Evolutionary conservation across 768 basidiomycete genomes (phyloP), one percentile per base, ranked within the genome.

Genomic region (Tephrocybe sp.): DNA sequence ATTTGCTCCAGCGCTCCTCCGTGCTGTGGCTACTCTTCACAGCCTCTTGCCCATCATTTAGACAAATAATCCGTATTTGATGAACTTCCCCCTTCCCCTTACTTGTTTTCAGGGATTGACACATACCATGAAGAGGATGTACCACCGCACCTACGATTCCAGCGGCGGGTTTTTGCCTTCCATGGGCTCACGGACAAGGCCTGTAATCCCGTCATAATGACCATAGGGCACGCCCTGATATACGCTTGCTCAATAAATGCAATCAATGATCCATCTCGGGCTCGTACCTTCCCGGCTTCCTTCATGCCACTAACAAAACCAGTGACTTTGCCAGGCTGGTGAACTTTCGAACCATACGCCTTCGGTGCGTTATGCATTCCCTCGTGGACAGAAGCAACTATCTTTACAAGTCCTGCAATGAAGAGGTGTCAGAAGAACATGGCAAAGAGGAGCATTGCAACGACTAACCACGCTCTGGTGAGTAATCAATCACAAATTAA

Each of bases 221-320:
- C 67, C 68, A 42, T 68, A 66, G 23, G 64, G 64, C 3, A 68
- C 42, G 22, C 60, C 61, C 66, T 69, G 29, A 3, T n/a, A 27
- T 10, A 13, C 21, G 23, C 11, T 21, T 15, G 27, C 11, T 37
- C 18, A 31, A 19, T n/a, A 38, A 34, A 10, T 27, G 3, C 13
- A 2, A 11, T 29, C 42, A 18, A 45, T 37, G 37, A 38, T 4
- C n/a, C 18, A 19, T 40, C 5, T 9, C 22, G 33, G 42, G 15
- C 22, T 16, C 49, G 8, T 19, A 72, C 74, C 69, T 77, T 78
- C 13, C 73, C 78, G 10, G 69, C 78, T 55, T 77, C 78, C 45
- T 65, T 70, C 6, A 80, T 52, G 0, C 78, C 78, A 53, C 66
- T 70, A 9, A 54, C 57, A 42, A 76, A 72, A 47, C 68, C 69